Evolutionary conservation across 495 filamentous ascomycete species (phyloP).

Genomic region (Filosporella fistucella): DNA sequence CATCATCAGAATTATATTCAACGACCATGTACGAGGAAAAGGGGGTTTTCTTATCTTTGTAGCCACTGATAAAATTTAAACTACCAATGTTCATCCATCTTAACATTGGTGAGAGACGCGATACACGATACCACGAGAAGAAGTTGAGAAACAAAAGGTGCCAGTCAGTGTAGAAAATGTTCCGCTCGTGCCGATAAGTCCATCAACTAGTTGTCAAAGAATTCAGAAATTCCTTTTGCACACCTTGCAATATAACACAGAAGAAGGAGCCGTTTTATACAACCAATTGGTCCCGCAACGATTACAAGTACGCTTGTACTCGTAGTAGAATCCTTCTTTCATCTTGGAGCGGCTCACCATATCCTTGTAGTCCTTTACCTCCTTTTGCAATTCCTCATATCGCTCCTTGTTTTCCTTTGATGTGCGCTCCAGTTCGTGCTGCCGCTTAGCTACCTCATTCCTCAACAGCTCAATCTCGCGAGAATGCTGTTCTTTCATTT

Average conservation of each 20-base stretch:
- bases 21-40: too few species aligned
- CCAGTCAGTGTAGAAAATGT: too few species aligned
- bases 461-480: conserved; percentile 8
- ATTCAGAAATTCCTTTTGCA: conserved; percentile 2
- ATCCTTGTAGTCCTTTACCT: conserved; percentile 7
- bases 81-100: too few species aligned
- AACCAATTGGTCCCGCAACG: not conserved
- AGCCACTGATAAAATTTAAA: too few species aligned
- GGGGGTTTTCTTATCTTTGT: too few species aligned
- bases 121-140: too few species aligned
- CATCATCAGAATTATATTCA: too few species aligned
- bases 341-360: conserved; percentile 7
- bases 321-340: conserved; percentile 8
- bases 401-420: conserved; percentile 4
- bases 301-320: conserved; percentile 4
- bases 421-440: conserved; percentile 5
- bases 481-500: conserved; percentile 10
- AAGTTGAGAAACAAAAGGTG: too few species aligned
- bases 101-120: too few species aligned
- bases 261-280: not conserved
- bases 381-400: conserved; percentile 10
- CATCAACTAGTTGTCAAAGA: not conserved
- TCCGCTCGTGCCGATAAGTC: not conserved
- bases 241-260: not conserved
- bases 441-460: conserved; percentile 1